phyloP scores from a whole-genome alignment of 371 early-diverging fungal species.

The Mortierella sp. region DNA sequence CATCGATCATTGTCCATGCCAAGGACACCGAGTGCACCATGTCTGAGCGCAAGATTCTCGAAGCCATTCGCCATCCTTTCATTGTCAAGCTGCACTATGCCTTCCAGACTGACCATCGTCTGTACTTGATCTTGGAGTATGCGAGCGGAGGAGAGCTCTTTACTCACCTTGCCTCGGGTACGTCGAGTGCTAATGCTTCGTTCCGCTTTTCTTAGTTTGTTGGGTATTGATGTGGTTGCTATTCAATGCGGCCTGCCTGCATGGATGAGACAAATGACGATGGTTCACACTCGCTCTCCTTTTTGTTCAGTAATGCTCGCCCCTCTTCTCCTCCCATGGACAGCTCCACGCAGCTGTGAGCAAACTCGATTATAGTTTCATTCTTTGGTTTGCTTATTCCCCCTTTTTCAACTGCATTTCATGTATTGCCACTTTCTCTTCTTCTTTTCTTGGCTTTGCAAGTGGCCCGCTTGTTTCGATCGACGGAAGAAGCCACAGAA shows the following conservation, averaged over 20 bases:
- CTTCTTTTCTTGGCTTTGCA: background rate
- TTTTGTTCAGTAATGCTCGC: background rate
- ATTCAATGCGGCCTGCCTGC: background rate
- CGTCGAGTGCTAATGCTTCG: background rate
- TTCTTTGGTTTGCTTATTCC: constrained; percentile 1
- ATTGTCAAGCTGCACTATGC: constrained; percentile 97
- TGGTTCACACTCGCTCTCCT: background rate
- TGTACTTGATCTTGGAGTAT: constrained; percentile 97
- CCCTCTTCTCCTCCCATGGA: background rate
- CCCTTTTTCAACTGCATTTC: constrained; percentile 1
- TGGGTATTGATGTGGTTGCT: background rate
- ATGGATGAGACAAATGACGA: constrained; percentile 8
- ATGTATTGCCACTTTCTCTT: background rate
- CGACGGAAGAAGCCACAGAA: background rate
- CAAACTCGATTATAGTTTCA: background rate
- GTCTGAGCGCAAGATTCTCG: constrained; percentile 83
- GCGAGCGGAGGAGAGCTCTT: constrained; percentile 99
- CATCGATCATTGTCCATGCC: constrained; percentile 79
- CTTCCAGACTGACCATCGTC: constrained; percentile 88
- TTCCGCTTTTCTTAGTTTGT: background rate
- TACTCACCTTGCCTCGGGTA: constrained; percentile 86
- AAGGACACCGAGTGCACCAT: constrained; percentile 80
- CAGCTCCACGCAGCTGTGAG: background rate
- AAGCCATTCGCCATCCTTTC: constrained; percentile 90
- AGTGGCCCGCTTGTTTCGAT: background rate